phyloP scores from a whole-genome alignment of 1,139 yeast genomes.

The Candida glucosophila region DNA sequence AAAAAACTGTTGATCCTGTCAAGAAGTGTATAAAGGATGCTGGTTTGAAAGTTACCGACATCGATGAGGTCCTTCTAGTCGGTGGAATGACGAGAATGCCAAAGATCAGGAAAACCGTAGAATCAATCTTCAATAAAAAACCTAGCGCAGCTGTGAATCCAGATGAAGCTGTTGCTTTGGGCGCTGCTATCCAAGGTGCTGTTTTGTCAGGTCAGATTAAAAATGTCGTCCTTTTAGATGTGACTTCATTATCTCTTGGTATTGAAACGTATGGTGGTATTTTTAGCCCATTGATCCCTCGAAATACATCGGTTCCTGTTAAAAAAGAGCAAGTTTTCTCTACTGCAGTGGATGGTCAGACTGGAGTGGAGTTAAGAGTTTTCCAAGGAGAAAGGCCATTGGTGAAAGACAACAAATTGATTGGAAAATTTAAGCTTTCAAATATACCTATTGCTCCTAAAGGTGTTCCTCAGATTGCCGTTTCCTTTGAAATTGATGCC shows the following conservation, averaged over 20 bases:
- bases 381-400: slow-evolving; percentile 74
- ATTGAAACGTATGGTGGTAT: slow-evolving; percentile 80
- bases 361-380: slow-evolving; percentile 69
- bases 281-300: slow-evolving; percentile 65
- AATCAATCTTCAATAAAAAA: slow-evolving; percentile 43
- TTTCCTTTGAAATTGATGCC: slow-evolving; percentile 69
- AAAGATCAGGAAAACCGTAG: slow-evolving; percentile 50
- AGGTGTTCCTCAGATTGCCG: slow-evolving; percentile 70
- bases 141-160: slow-evolving; percentile 69
- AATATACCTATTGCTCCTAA: slow-evolving; percentile 69
- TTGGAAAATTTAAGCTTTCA: slow-evolving; percentile 61
- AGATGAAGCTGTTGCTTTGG: slow-evolving; percentile 78
- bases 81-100: slow-evolving; percentile 92
- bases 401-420: slow-evolving; percentile 63
- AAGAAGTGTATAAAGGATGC: slow-evolving; percentile 66
- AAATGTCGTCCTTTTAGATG: slow-evolving; percentile 68
- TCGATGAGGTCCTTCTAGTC: slow-evolving; percentile 65
- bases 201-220: slow-evolving; percentile 61
- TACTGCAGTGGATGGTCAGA: slow-evolving; percentile 82
- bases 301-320: slow-evolving; percentile 72
- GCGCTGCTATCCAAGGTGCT: slow-evolving; percentile 83
- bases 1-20: slow-evolving; percentile 57
- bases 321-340: slow-evolving; percentile 65
- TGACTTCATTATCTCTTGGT: slow-evolving; percentile 71
- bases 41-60: slow-evolving; percentile 48